A percentile compares a stretch with the other conserved stretches of the same genome.
phyloP scores from a whole-genome alignment of 108 stramenopile species.

The Pseudonitzschia pungens region DNA sequence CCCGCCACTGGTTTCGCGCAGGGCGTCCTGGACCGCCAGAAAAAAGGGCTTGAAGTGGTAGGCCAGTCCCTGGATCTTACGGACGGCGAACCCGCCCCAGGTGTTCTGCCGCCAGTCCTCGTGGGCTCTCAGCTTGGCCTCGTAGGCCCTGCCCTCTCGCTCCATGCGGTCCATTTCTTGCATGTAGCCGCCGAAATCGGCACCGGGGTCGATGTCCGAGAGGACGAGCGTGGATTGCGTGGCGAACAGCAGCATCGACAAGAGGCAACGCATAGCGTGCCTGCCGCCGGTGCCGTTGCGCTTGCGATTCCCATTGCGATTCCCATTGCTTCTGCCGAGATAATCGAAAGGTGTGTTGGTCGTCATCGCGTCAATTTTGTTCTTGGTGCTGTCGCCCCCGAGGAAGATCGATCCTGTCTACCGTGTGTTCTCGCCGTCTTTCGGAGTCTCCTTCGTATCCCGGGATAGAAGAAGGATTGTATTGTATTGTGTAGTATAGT shows the following conservation, averaged over 20 bases:
- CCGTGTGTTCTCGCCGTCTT: too few species aligned
- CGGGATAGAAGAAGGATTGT: too few species aligned
- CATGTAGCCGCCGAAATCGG: constrained; percentile 37
- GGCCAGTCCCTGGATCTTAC: constrained; percentile 19
- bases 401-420: too few species aligned
- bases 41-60: constrained; percentile 28
- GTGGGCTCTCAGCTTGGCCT: constrained; percentile 12
- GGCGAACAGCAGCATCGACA: not conserved
- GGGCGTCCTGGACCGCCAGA: not conserved
- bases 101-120: constrained; percentile 36
- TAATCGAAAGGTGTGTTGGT: too few species aligned
- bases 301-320: too few species aligned
- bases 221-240: not conserved
- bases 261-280: not conserved
- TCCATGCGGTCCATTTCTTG: constrained; percentile 19
- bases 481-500: too few species aligned
- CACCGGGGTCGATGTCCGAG: constrained; percentile 11
- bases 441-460: too few species aligned
- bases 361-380: too few species aligned
- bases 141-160: constrained; percentile 3
- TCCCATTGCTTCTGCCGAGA: too few species aligned
- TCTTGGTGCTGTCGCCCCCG: too few species aligned
- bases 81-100: constrained; percentile 32
- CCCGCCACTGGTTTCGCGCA: not conserved
- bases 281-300: too few species aligned